Percentiles rank a stretch among this genome's conserved stretches.
Evolutionary conservation across 2,329 filamentous ascomycete species (phyloP).

Genomic region (Neofusicoccum sp.): DNA sequence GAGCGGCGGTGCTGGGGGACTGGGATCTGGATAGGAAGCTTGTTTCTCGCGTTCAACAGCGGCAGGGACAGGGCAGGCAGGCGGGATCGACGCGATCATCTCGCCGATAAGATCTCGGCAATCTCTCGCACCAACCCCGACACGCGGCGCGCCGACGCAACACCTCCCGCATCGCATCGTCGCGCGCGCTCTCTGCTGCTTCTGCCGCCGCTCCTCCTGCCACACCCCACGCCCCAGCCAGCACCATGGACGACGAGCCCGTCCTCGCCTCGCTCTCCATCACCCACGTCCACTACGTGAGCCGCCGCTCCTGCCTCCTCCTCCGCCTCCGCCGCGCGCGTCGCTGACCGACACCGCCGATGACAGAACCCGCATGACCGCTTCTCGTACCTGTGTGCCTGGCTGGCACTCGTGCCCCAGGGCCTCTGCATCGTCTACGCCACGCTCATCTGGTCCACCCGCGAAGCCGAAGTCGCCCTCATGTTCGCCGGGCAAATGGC

Average conservation of each 20-base stretch:
- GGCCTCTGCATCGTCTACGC: constrained; percentile 87
- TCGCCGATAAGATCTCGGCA: no score
- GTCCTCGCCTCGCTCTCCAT: constrained; percentile 87
- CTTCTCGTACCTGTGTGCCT: constrained; percentile 85
- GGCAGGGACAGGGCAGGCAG: no score
- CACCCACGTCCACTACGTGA: constrained; percentile 94
- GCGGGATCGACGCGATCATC: no score
- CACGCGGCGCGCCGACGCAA: no score
- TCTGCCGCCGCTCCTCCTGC: not conserved
- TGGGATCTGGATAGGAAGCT: no score
- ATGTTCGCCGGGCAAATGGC: constrained; percentile 91
- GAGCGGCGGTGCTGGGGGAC: no score
- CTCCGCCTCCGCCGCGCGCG: not conserved
- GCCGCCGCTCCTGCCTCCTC: no score
- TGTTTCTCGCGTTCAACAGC: no score
- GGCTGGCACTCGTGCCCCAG: constrained; percentile 91
- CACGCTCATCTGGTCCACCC: constrained; percentile 86
- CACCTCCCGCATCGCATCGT: not conserved
- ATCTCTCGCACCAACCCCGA: no score
- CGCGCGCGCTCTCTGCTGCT: not conserved
- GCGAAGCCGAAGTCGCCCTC: constrained; percentile 84
- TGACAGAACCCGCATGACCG: constrained; percentile 79
- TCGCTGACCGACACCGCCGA: constrained; percentile 26
- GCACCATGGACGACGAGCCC: constrained; percentile 50
- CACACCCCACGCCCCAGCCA: not conserved